Evolutionary conservation across 106 monocot species (phyloP).

Genomic region (Ottelia alismoides): DNA sequence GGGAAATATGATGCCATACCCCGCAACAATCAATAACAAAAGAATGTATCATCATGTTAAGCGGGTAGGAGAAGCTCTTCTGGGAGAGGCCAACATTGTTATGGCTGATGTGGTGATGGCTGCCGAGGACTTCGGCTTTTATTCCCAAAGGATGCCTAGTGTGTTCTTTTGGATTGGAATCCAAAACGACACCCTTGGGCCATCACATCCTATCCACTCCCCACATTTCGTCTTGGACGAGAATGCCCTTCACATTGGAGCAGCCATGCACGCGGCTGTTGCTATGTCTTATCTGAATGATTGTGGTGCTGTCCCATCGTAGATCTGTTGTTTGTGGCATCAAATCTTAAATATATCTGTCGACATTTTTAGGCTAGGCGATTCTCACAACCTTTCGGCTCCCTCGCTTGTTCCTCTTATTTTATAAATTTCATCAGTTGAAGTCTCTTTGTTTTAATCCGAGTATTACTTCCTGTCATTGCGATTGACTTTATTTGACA

Average conservation of each 20-base stretch:
- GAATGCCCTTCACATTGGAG: slow-evolving; percentile 15
- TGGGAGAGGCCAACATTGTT: slow-evolving; percentile 10
- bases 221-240: slow-evolving; percentile 24
- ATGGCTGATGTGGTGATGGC: slow-evolving; percentile 1
- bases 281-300: slow-evolving; percentile 14
- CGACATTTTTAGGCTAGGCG: too few relatives aligned
- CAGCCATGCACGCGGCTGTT: slow-evolving; percentile 21
- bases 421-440: too few relatives aligned
- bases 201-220: slow-evolving; percentile 16
- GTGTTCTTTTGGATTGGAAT: slow-evolving; percentile 16
- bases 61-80: slow-evolving; percentile 11
- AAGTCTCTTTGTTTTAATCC: too few relatives aligned
- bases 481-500: too few relatives aligned
- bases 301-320: too few relatives aligned
- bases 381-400: too few relatives aligned
- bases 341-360: too few relatives aligned
- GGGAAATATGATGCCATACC: slow-evolving; percentile 15
- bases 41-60: slow-evolving; percentile 15
- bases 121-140: slow-evolving; percentile 30
- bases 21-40: slow-evolving; percentile 19
- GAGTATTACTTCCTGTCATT: too few relatives aligned
- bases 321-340: too few relatives aligned
- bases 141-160: slow-evolving; percentile 22
- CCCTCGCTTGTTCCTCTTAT: too few relatives aligned
- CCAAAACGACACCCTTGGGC: slow-evolving; percentile 9